phyloP scores from a whole-genome alignment of 2,329 filamentous ascomycete genomes.

The Fusarium sp. region DNA sequence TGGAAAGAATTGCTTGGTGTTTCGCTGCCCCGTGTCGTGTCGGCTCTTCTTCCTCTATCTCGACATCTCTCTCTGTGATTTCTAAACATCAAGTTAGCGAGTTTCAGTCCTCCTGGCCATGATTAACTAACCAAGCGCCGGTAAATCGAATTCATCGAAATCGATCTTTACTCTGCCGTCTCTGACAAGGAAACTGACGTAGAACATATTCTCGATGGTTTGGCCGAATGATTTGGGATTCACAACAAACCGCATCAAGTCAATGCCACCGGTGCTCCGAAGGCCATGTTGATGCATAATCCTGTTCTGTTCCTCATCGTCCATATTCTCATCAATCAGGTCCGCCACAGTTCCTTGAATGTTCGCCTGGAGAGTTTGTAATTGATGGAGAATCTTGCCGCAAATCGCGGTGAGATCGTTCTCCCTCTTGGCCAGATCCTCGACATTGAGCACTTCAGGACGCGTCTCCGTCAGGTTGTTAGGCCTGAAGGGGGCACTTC shows the following conservation, averaged over 20 bases:
- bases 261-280: conserved; percentile 75
- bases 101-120: not conserved
- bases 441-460: conserved; percentile 79
- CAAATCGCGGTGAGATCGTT: conserved; percentile 84
- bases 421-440: conserved; percentile 80
- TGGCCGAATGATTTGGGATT: conserved; percentile 93
- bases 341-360: conserved; percentile 59
- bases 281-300: conserved; percentile 75
- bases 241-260: conserved; percentile 86
- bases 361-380: conserved; percentile 62
- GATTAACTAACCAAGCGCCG: conserved; percentile 77
- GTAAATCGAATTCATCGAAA: conserved; percentile 77
- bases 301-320: conserved; percentile 56
- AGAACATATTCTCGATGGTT: conserved; percentile 96
- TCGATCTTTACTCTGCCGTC: conserved; percentile 83
- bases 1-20: conserved; percentile 87
- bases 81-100: conserved; percentile 44
- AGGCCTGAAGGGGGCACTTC: conserved; percentile 75
- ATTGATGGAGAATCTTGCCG: conserved; percentile 73
- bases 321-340: conserved; percentile 57
- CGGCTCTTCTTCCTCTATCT: conserved; percentile 58
- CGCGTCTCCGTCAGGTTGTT: conserved; percentile 76
- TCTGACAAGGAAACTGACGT: conserved; percentile 91
- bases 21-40: conserved; percentile 67
- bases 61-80: conserved; percentile 53